Conservation (phyloP, 257 asterid species). For the Petunia secreta region DNA sequence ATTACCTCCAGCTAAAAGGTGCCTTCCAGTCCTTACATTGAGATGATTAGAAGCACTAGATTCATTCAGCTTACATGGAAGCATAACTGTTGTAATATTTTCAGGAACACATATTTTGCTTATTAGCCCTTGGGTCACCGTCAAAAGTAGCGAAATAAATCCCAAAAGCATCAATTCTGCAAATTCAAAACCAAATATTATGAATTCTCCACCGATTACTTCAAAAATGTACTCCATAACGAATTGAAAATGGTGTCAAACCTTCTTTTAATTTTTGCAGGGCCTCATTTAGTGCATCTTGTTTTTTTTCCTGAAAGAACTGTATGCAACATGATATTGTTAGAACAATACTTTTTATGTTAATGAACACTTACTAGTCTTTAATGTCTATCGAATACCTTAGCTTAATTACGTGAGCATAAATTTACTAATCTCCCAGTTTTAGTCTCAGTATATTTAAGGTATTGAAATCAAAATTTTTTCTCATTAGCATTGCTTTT, state of each 20-base stretch:
- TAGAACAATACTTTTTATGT: no score
- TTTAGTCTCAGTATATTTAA: not conserved
- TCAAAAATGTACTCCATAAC: not conserved
- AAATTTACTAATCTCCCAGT: not conserved
- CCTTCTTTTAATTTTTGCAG: constrained; percentile 85
- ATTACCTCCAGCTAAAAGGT: constrained; percentile 48
- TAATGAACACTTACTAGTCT: no score
- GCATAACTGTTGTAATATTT: constrained; percentile 59
- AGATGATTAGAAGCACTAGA: constrained; percentile 21
- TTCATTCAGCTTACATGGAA: constrained; percentile 58
- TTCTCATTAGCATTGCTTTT: not conserved
- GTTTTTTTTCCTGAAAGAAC: constrained; percentile 59
- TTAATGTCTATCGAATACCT: not conserved
- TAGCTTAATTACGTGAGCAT: not conserved
- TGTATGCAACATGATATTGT: constrained; percentile 22
- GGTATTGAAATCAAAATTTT: no score
- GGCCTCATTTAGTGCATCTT: constrained; percentile 61
- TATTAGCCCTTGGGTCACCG: constrained; percentile 66
- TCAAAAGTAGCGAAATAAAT: constrained; percentile 75
- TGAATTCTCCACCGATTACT: no score
- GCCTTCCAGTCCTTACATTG: constrained; percentile 31
- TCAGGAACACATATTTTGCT: constrained; percentile 63
- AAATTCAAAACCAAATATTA: not conserved
- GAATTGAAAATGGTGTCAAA: constrained; percentile 1
- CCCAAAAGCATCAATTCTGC: constrained; percentile 96